These are phyloP conservation scores for Leccinum disarticulatum DNA, from an alignment of 768 basidiomycete species.

Conservation along the genomic window DNA sequence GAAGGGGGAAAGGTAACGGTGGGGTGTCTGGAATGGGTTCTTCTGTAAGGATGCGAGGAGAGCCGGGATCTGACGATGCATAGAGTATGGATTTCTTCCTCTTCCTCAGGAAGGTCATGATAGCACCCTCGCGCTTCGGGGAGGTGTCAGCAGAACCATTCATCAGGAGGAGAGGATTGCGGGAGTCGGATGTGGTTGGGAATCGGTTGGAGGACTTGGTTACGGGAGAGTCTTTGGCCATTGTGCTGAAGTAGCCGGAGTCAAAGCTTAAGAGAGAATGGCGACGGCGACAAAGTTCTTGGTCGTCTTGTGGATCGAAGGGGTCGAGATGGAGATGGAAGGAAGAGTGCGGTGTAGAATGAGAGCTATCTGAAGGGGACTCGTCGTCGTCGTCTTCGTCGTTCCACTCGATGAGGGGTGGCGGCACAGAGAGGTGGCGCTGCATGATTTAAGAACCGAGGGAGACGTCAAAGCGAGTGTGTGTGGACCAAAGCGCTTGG, in stretches of 20 bases:
- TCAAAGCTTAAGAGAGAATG: slow-evolving; percentile 27
- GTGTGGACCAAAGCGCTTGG: slow-evolving; percentile 12
- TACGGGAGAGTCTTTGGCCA: slow-evolving; percentile 23
- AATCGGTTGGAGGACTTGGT: slow-evolving; percentile 12
- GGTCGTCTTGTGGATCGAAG: background rate
- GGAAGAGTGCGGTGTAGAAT: slow-evolving; percentile 24
- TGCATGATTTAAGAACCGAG: slow-evolving; percentile 27
- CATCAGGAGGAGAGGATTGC: slow-evolving; percentile 10
- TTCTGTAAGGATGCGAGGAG: background rate
- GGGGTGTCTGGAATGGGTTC: slow-evolving; percentile 2
- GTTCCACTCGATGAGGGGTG: slow-evolving; percentile 11
- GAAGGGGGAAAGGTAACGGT: background rate
- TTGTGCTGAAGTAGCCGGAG: slow-evolving; percentile 30
- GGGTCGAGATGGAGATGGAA: slow-evolving; percentile 9
- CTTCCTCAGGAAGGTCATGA: slow-evolving; percentile 20
- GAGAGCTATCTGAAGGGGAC: slow-evolving; percentile 8
- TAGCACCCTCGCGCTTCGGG: slow-evolving; percentile 24
- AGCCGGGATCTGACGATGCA: slow-evolving; percentile 8
- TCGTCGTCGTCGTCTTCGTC: slow-evolving; percentile 22
- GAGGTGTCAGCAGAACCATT: slow-evolving; percentile 6
- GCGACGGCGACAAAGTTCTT: slow-evolving; percentile 14
- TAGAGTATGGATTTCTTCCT: slow-evolving; percentile 23
- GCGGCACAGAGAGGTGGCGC: slow-evolving; percentile 7
- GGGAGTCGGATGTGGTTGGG: slow-evolving; percentile 13
- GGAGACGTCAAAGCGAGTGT: slow-evolving; percentile 21